phyloP scores from a whole-genome alignment of 2,329 filamentous ascomycete genomes.

The Graphilbum ipis-grandicollis region DNA sequence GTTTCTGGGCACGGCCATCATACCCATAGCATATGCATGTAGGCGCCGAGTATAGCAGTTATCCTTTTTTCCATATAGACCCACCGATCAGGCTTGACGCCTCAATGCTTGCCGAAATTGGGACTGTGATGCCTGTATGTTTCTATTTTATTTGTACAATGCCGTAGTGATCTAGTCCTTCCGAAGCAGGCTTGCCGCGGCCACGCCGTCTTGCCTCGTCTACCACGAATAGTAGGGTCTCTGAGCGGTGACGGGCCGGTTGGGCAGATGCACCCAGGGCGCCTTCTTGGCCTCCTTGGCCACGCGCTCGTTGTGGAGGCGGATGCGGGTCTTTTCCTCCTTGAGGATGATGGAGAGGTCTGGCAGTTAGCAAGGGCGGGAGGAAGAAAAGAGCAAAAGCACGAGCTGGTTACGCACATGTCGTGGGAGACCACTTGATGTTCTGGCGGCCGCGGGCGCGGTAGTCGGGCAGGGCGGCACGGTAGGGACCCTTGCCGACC shows the following conservation, averaged over 20 bases:
- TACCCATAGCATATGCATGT: too few relatives aligned
- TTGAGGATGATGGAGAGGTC: constrained; percentile 71
- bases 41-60: too few relatives aligned
- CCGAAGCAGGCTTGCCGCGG: background rate
- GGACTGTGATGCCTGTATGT: too few relatives aligned
- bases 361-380: constrained; percentile 15
- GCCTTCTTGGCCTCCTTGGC: constrained; percentile 58
- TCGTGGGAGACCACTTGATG: constrained; percentile 39
- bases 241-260: constrained; percentile 69
- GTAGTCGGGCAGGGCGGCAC: constrained; percentile 40
- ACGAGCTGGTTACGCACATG: constrained; percentile 48
- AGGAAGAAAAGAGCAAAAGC: background rate
- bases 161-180: background rate
- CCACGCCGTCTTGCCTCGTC: constrained; percentile 2
- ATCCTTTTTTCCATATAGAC: too few relatives aligned
- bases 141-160: too few relatives aligned
- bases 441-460: constrained; percentile 59
- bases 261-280: constrained; percentile 76
- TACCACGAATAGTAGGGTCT: constrained; percentile 89
- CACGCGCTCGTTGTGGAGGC: constrained; percentile 61
- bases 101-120: too few relatives aligned
- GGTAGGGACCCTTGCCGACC: constrained; percentile 58
- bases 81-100: too few relatives aligned
- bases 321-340: constrained; percentile 79
- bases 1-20: too few relatives aligned